Base-by-base conservation (phyloP, 2,329 filamentous ascomycete species). In the Penicillium sp. region DNA sequence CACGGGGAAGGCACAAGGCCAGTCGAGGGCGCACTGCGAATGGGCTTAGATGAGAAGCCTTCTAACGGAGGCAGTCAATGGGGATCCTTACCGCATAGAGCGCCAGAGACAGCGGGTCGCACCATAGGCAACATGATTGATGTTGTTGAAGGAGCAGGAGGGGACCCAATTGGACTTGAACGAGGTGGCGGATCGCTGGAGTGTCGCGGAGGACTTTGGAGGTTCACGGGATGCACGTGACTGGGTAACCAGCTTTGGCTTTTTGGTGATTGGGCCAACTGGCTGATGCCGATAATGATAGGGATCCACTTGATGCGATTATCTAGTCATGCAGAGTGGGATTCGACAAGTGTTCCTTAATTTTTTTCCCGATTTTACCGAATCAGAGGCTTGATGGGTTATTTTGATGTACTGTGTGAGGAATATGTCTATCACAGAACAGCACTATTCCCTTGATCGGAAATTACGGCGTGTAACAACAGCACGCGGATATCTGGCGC, bases 1-100 rank as follows among this genome's bases (percentile, higher is more conserved):
- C 68, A 60, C 74, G 78, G 61, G 75, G 65, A 61, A 73, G 65
- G 43, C 71, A 69, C 54, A 73, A 65, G 22, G 66, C 62, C 57
- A 72, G 63, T 45, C 65, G 66, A 53, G 74, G 68, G 58, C 68
- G 74, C 68, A 67, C 74, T 59, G 62, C 56, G 73, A 51, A 38
- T 28, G 51, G 46, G 74, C 48, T 42, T 40, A 40, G 37, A 42
- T 61, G 37, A 42, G 33, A 4, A n/a, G 25, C 19, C 8, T 40
- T n/a, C n/a, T 6, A 19, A 22, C 16, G 14, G 14, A 5, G 33
- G 10, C 35, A 25, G 14, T 26, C 26, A 28, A 42, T 25, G 11
- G 30, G n/a, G 42, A 40, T 48, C 19, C 53, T 46, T 72, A 75
- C 73, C 68, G 56, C 65, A 61, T 45, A 74, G 59, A 55, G 71